Conservation (phyloP, 2,329 filamentous ascomycete genomes). For the Fusarium chlamydosporum region DNA sequence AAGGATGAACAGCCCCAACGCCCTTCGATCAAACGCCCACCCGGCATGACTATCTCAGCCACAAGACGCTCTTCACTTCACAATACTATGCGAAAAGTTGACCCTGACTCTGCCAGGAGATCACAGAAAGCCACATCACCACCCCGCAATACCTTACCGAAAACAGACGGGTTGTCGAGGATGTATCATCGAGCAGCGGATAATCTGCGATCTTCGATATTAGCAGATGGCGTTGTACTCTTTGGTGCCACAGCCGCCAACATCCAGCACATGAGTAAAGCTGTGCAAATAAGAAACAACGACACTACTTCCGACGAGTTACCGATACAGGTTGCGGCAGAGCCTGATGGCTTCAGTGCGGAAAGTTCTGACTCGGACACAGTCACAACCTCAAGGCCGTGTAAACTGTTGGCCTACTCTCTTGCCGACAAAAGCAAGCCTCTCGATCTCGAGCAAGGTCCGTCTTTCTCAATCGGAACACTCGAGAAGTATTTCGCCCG, state of each 20-base stretch:
- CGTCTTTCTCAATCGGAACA: constrained; percentile 49
- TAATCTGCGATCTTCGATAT: constrained; percentile 50
- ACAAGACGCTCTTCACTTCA: constrained; percentile 30
- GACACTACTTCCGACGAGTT: constrained; percentile 40
- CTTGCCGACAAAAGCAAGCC: constrained; percentile 47
- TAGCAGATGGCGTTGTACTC: constrained; percentile 53
- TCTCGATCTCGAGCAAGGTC: constrained; percentile 48
- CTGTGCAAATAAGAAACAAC: constrained; percentile 8
- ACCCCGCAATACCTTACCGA: constrained; percentile 16
- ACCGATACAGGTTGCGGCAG: constrained; percentile 20
- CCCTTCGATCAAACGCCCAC: constrained; percentile 31
- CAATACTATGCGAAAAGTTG: constrained; percentile 22
- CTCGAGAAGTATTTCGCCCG: constrained; percentile 52
- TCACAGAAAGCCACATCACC: constrained; percentile 7
- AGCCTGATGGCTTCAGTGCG: constrained; percentile 44
- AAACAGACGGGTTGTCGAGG: constrained; percentile 43
- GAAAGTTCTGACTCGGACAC: constrained; percentile 53
- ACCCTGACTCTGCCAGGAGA: constrained; percentile 10
- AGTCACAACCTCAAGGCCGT: constrained; percentile 47
- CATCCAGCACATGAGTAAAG: constrained; percentile 22
- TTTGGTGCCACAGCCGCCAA: constrained; percentile 50
- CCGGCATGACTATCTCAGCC: constrained; percentile 37
- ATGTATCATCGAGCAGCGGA: constrained; percentile 52
- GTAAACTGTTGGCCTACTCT: constrained; percentile 51
- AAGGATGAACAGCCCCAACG: constrained; percentile 24